Percentiles rank a stretch among this genome's conserved stretches.
Conservation (phyloP, 2,329 filamentous ascomycete genomes). For the Sarocladium kiliense region DNA sequence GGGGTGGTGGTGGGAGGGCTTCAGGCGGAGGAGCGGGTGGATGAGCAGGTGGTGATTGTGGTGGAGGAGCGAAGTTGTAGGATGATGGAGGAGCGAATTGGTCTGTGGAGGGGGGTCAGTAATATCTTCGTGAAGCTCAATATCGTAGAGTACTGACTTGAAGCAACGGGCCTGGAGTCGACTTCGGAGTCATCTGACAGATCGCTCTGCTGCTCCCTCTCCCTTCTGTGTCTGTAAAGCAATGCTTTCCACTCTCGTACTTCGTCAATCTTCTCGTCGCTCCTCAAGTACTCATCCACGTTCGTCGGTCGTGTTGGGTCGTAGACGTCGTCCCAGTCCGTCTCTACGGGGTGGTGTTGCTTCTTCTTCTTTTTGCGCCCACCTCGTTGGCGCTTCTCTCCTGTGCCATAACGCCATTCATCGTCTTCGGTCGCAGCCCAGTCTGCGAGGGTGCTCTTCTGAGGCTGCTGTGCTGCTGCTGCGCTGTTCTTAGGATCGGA, state of each 20-base stretch:
- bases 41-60: conserved; percentile 39
- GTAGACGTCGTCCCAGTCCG: conserved; percentile 91
- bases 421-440: conserved; percentile 77
- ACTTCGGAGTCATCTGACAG: conserved; percentile 31
- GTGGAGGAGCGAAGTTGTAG: conserved; percentile 53
- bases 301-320: conserved; percentile 78
- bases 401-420: conserved; percentile 64
- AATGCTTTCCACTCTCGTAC: conserved; percentile 80
- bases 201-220: conserved; percentile 33
- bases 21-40: conserved; percentile 39
- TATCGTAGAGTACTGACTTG: conserved; percentile 26
- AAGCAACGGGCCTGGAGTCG: conserved; percentile 19
- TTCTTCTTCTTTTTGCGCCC: conserved; percentile 77
- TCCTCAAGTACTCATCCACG: conserved; percentile 77
- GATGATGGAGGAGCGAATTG: conserved; percentile 56
- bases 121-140: not conserved
- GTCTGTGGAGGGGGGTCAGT: conserved; percentile 31
- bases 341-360: conserved; percentile 54
- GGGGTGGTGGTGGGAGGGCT: conserved; percentile 23
- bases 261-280: conserved; percentile 77
- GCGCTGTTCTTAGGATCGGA: conserved; percentile 18
- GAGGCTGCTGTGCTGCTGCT: conserved; percentile 33
- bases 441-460: conserved; percentile 71
- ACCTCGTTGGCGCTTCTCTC: conserved; percentile 67
- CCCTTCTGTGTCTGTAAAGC: conserved; percentile 63